Conservation (phyloP, 73 alveolate genomes). For the Tetrahymena malaccensis region DNA sequence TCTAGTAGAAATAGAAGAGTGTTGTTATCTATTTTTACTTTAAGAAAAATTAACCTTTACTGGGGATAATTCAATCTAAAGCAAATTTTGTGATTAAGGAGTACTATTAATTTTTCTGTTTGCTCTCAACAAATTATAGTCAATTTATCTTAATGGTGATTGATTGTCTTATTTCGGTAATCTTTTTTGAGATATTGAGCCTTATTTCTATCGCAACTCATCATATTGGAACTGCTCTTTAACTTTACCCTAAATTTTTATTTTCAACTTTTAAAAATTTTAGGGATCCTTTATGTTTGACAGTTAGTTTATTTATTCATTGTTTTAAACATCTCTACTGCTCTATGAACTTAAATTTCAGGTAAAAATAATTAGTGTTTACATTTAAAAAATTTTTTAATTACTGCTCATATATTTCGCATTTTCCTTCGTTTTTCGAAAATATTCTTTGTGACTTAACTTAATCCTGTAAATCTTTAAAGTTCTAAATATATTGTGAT, state of each 20-base stretch:
- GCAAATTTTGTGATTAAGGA: background rate
- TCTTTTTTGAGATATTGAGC: background rate
- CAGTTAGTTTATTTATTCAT: background rate
- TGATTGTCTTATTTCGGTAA: background rate
- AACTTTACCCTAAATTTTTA: background rate
- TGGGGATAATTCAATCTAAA: background rate
- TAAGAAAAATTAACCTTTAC: background rate
- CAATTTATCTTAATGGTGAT: background rate
- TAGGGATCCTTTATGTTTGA: background rate
- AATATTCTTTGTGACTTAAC: background rate
- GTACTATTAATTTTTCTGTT: background rate
- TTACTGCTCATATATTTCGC: no score
- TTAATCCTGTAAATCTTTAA: background rate
- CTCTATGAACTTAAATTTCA: background rate
- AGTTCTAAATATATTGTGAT: no score
- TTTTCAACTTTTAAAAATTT: background rate
- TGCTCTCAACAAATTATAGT: background rate
- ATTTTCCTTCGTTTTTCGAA: no score
- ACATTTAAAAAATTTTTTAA: background rate
- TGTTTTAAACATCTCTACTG: background rate
- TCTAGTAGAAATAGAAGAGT: background rate
- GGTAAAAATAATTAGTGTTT: no score
- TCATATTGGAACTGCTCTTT: background rate
- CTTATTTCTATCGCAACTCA: background rate
- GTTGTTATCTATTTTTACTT: background rate